Base-by-base conservation (phyloP, 1,284 basidiomycete species). In the Neolentinus lepideus region DNA sequence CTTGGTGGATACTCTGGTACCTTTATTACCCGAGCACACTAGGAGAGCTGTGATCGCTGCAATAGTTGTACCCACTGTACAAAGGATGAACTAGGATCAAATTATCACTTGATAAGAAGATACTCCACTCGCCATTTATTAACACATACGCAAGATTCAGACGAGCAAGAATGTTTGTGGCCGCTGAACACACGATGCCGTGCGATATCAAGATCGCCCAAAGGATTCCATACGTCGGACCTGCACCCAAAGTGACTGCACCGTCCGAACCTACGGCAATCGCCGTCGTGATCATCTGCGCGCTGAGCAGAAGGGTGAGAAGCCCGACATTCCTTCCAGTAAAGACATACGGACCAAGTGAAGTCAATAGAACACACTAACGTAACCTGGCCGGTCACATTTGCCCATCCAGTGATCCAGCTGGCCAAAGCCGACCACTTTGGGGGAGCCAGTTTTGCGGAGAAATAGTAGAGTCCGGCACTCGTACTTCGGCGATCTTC, bases 281-380 rank as follows among this genome's bases (percentile, higher is more conserved):
- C 0, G 84, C 85, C 2, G 85, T 85, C 2, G 84, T 78, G 57
- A 90, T 88, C 87, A 89, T 89, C 65, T 88, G 81, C 2, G 87
- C 86, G 46, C 76, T 79, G 47, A 6, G 45, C 25, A 19, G 35
- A 22, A 19, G 38, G 9, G 22, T 51, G 24, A 31, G 21, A 19
- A 45, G 47, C 33, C 9, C 27, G 14, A 27, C n/a, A 16, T 14
- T 27, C 29, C 31, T 9, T 45, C 27, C 22, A 27, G 36, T 10
- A 47, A 52, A 36, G n/a, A 9, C n/a, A n/a, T 21, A 52, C 73
- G 24, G 50, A 77, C 78, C 84, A 84, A 21, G 85, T 86, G 59
- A 83, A 89, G 64, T 88, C 86, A 54, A 89, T 88, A 2, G 84
- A 87, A 62, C 83, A 86, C 31, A 88, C 83, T 10, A 87, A 75